Evolutionary conservation across 768 basidiomycete species (phyloP).

Genomic region (Kondoa malvinella): DNA sequence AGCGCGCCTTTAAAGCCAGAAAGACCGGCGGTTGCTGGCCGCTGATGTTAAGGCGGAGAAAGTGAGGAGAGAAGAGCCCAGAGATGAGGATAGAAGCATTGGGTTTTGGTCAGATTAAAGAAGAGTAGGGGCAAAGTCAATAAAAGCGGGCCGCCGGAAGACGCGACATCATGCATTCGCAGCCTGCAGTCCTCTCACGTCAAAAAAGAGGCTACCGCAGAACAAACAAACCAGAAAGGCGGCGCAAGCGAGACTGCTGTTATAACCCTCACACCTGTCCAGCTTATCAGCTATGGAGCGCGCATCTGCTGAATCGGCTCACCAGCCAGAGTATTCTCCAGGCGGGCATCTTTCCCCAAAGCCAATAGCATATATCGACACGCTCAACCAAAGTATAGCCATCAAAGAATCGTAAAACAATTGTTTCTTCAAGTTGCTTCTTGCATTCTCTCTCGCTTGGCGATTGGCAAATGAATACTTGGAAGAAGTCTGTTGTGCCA

Average conservation of each 20-base stretch:
- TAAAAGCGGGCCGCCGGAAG: too few species aligned
- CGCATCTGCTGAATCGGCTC: not conserved
- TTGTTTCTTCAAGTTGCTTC: not conserved
- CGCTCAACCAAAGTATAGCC: not conserved
- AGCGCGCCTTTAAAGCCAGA: too few species aligned
- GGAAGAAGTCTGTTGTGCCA: not conserved
- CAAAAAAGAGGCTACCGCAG: not conserved
- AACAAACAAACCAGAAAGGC: not conserved
- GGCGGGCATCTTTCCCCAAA: conserved; percentile 5
- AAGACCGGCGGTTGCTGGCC: too few species aligned
- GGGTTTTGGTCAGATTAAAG: too few species aligned
- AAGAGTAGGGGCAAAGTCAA: not conserved
- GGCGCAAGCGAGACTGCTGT: not conserved
- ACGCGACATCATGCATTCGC: not conserved
- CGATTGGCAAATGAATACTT: not conserved
- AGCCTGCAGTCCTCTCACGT: not conserved
- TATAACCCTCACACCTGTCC: not conserved
- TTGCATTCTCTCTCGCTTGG: not conserved
- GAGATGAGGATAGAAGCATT: too few species aligned
- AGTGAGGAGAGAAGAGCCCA: too few species aligned
- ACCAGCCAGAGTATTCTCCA: not conserved
- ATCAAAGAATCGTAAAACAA: not conserved
- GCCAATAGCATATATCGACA: not conserved
- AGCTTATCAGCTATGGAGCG: not conserved
- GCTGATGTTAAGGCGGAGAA: too few species aligned